Evolutionary conservation across 2,329 filamentous ascomycete genomes (phyloP).

Genomic region (Sporothrix phasma): DNA sequence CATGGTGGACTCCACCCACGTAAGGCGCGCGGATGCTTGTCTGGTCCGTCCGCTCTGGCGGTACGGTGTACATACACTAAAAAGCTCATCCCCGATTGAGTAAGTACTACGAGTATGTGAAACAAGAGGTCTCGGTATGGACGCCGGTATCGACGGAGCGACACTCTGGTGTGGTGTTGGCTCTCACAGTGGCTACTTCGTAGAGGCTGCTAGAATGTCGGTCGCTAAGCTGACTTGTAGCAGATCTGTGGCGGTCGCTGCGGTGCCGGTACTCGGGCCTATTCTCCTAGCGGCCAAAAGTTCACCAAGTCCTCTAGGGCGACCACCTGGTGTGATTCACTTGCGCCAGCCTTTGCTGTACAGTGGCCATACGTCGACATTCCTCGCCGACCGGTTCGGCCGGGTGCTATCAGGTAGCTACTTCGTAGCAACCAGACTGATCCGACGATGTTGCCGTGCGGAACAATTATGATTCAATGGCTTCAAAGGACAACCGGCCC

Average conservation of each 20-base stretch:
- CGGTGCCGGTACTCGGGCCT: slow-evolving; percentile 10
- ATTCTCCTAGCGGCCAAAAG: not conserved
- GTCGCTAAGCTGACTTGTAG: not conserved
- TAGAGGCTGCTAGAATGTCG: not conserved
- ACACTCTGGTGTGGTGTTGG: not conserved
- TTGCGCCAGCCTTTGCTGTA: not conserved
- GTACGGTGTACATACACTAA: not conserved
- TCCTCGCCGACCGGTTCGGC: not conserved
- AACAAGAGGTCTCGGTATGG: slow-evolving; percentile 1
- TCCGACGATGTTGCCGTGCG: not conserved
- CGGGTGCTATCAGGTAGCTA: not conserved
- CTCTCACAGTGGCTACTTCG: no score
- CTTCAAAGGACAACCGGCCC: not conserved
- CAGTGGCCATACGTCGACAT: not conserved
- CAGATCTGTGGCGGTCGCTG: not conserved
- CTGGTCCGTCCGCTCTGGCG: not conserved
- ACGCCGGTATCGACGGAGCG: not conserved
- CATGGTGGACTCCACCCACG: not conserved
- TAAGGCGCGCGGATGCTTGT: not conserved
- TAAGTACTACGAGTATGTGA: no score
- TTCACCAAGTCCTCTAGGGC: not conserved
- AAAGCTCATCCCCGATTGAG: not conserved
- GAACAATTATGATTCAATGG: not conserved
- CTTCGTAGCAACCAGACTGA: no score
- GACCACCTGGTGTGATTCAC: not conserved